phyloP scores from a whole-genome alignment of 2,329 filamentous ascomycete species.

The Phialophora tarda region DNA sequence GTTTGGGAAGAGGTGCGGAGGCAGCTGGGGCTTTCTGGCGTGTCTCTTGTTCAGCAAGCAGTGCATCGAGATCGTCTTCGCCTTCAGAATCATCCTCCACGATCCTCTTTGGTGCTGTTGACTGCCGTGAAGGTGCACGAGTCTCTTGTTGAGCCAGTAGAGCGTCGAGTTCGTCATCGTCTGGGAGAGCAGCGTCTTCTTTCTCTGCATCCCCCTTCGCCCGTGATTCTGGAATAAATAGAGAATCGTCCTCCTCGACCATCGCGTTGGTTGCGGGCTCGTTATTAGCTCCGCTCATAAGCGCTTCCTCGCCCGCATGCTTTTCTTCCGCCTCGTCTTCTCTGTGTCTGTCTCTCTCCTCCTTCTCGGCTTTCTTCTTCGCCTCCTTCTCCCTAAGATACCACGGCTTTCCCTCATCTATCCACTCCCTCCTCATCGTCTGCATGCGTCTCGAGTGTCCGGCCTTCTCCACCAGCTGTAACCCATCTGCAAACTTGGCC shows the following conservation, averaged over 20 bases:
- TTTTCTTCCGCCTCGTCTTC: conserved; percentile 27
- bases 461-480: conserved; percentile 89
- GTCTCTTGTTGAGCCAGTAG: conserved; percentile 35
- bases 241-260: conserved; percentile 23
- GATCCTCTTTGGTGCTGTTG: conserved; percentile 3
- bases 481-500: conserved; percentile 87
- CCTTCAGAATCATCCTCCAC: conserved; percentile 35
- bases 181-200: conserved; percentile 21
- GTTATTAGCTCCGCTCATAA: conserved; percentile 10
- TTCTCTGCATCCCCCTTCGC: not conserved
- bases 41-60: conserved; percentile 39
- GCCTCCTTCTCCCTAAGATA: conserved; percentile 30
- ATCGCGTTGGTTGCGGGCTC: conserved; percentile 4
- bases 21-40: conserved; percentile 8
- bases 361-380: conserved; percentile 22
- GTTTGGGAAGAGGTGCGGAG: not conserved
- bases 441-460: conserved; percentile 83
- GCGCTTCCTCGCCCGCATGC: conserved; percentile 11
- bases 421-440: conserved; percentile 78
- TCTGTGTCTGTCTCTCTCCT: conserved; percentile 22
- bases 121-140: not conserved
- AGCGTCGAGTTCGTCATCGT: conserved; percentile 36
- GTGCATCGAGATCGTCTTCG: conserved; percentile 40
- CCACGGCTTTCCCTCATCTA: conserved; percentile 67
- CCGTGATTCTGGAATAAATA: conserved; percentile 29